These are phyloP conservation scores for Tetrahymena malaccensis DNA, from an alignment of 73 alveolate genomes.

Conservation along the genomic window DNA sequence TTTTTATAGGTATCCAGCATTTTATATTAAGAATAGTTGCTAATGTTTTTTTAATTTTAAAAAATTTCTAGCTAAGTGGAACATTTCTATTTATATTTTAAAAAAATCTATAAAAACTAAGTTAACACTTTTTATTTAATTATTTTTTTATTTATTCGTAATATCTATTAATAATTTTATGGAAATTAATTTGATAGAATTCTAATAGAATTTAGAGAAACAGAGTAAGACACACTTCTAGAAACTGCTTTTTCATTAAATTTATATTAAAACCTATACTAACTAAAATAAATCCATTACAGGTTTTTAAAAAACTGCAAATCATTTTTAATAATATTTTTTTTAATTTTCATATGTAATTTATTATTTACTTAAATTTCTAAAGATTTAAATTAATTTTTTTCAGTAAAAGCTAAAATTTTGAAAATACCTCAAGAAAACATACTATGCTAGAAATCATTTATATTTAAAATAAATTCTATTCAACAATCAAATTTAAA, in stretches of 20 bases:
- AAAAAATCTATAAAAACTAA: neutral
- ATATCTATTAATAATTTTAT: neutral
- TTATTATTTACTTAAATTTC: no score
- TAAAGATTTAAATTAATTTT: no score
- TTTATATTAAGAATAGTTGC: neutral
- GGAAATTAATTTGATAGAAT: neutral
- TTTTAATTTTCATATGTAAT: no score
- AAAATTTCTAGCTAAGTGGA: neutral
- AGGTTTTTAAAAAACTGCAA: no score
- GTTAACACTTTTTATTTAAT: neutral
- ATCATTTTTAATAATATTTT: no score
- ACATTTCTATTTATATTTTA: neutral
- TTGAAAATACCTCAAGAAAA: no score
- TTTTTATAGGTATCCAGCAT: neutral
- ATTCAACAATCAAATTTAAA: no score
- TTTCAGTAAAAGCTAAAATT: no score
- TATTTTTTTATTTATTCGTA: no score
- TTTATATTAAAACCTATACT: neutral
- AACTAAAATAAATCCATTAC: no score
- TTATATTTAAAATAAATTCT: no score
- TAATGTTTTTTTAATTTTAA: neutral
- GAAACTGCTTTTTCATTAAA: neutral
- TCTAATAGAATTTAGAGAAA: neutral
- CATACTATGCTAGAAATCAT: no score
- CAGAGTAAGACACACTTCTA: neutral